Conservation (phyloP, 805 yeast species). For the Myxozyma lipomycoides region DNA sequence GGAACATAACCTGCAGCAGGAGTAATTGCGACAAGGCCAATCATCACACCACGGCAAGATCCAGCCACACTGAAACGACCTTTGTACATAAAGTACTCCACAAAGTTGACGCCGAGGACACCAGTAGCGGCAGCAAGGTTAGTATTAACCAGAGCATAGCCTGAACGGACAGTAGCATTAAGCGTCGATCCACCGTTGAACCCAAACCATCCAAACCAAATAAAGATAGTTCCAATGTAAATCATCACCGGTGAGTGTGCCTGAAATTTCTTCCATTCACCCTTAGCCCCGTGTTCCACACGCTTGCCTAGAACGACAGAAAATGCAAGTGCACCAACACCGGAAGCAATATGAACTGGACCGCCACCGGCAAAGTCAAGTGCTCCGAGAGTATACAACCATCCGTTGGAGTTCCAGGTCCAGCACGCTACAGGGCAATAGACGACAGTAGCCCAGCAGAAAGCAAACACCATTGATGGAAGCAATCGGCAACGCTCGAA, state of each 20-base stretch:
- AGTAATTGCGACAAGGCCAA: constrained; percentile 91
- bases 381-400: constrained; percentile 79
- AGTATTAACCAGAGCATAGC: constrained; percentile 91
- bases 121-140: constrained; percentile 91
- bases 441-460: constrained; percentile 91
- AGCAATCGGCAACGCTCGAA: constrained; percentile 95
- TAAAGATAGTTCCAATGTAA: constrained; percentile 86
- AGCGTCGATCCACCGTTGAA: constrained; percentile 99
- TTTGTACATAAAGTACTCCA: constrained; percentile 66
- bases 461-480: constrained; percentile 93
- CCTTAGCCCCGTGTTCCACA: constrained; percentile 44
- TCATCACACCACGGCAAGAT: constrained; percentile 87
- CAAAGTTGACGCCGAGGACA: constrained; percentile 90
- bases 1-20: constrained; percentile 98
- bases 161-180: constrained; percentile 85
- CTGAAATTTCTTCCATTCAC: constrained; percentile 15
- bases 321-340: constrained; percentile 91
- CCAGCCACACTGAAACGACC: constrained; percentile 83
- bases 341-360: constrained; percentile 93
- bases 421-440: constrained; percentile 95
- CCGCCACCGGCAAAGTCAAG: constrained; percentile 98
- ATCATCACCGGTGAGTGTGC: constrained; percentile 91
- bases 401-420: constrained; percentile 95
- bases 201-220: constrained; percentile 99
- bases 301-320: constrained; percentile 89